Evolutionary conservation across 2,329 filamentous ascomycete genomes (phyloP), one percentile per base, ranked within the genome.

Genomic region (Fusarium sp.): DNA sequence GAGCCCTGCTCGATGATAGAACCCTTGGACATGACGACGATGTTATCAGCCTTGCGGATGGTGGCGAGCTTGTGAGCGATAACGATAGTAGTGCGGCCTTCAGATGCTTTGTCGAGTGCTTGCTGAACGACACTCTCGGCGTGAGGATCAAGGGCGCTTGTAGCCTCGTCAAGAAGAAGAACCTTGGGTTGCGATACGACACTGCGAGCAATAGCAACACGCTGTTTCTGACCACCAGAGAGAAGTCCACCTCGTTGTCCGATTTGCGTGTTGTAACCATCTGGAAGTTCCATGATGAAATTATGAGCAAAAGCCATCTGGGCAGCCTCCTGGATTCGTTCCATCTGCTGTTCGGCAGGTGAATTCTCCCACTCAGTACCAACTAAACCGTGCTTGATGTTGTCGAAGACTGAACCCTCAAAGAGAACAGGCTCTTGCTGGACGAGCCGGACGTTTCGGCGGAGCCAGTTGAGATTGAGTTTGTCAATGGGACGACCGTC

Each of bases 111-210:
- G 59, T 86, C 85, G 16, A 90, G 83, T 2, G 88, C 88, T 51
- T 83, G 78, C 72, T 90, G 88, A 2, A 90, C 88, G 22, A 87
- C 81, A 3, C 82, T 79, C 58, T 85, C 83, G 8, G 83, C 79
- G 20, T 84, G 79, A 1, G 82, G 78, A 53, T 84, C 82, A 30
- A 84, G 77, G 14, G 90, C 89, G 51, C 87, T 90, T 0, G 91
- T 92, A 3, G 91, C 91, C 79, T 92, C 91, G 72, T 92, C 91
- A 4, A 92, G 82, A 22, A 92, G 86, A 5, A 92, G 83, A 30
- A 92, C 89, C 3, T 84, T 83, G 0, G 91, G 90, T 47, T 89
- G 82, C 26, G 88, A 87, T 33, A 92, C 83, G 57, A 92, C 89
- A 47, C 87, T 89, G 31, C 91, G 85, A 6, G 91, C 91, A 64